Base-by-base conservation (phyloP, 176 grass and related monocot genomes). In the Bromus sterilis region DNA sequence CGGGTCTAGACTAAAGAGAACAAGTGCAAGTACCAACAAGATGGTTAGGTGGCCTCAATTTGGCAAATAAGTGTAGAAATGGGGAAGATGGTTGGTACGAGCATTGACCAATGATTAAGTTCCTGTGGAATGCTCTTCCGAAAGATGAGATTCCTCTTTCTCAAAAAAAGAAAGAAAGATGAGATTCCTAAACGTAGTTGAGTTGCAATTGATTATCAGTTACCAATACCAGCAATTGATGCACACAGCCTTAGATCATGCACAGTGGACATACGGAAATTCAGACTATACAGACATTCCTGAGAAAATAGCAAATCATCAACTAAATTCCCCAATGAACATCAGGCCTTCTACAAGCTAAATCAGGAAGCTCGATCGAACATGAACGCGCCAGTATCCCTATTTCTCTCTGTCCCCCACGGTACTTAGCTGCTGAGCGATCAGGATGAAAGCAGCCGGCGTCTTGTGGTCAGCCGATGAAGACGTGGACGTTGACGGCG, bases 401-500 rank as follows among this genome's bases (percentile, higher is more conserved):
- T 56, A n/a, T 53, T 53, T 11, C 48, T 53, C 48, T 21, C 48
- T 16, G 21, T 53, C 66, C 66, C 37, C 64, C 76, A 79, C 55
- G 42, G 66, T 31, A 73, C 66, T 66, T 78, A 84, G 34, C 69
- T 83, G 30, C 1, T 37, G 31, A 60, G 30, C 25, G 53, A 43
- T 9, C 30, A 21, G 16, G 14, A 3, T n/a, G 55, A 21, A 9
- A 11, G 55, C 55, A 56, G 55, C 20, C 21, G 66, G 24, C 20
- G 36, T 24, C 13, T 3, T 7, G 6, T 34, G 43, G 14, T 71
- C 81, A 94, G 0, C 91, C 94, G 82, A 90, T 59, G 81, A 65
- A 89, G 9, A 97, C 59, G 72, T 94, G 94, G 56, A 97, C 91
- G 51, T 80, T 80, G 61, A 97, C 20, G 72, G 91, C 91, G 81